phyloP scores from a whole-genome alignment of 441 rosid species.

The Brassica hybrid region DNA sequence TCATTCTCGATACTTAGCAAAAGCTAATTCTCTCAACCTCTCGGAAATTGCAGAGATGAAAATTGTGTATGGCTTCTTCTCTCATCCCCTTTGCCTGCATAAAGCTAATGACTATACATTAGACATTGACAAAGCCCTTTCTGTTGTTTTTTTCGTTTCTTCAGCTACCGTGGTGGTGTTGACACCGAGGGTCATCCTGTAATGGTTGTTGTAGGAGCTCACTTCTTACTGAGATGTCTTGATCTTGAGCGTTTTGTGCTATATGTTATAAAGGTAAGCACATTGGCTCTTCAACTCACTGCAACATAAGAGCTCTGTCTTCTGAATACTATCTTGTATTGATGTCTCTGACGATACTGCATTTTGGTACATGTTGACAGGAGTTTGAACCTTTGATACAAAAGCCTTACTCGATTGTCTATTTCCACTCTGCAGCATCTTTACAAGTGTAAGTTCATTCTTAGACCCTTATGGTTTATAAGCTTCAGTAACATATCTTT shows the following conservation, averaged over 20 bases:
- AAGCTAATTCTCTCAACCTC: slow-evolving; percentile 93
- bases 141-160: slow-evolving; percentile 40
- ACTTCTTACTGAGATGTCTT: slow-evolving; percentile 94
- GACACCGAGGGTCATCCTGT: slow-evolving; percentile 98
- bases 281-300: not conserved
- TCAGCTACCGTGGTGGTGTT: slow-evolving; percentile 98
- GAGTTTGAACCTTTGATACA: slow-evolving; percentile 96
- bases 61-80: slow-evolving; percentile 66
- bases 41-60: slow-evolving; percentile 99
- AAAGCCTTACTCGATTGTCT: slow-evolving; percentile 92
- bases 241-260: slow-evolving; percentile 92
- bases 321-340: slow-evolving; percentile 1
- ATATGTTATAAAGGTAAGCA: slow-evolving; percentile 77
- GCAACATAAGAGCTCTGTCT: slow-evolving; percentile 1
- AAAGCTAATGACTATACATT: slow-evolving; percentile 7
- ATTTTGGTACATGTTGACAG: slow-evolving; percentile 53
- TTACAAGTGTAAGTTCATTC: slow-evolving; percentile 84
- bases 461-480: not conserved
- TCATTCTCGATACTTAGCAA: slow-evolving; percentile 93
- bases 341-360: slow-evolving; percentile 31
- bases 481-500: slow-evolving; percentile 5
- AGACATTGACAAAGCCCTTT: slow-evolving; percentile 21
- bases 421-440: slow-evolving; percentile 97
- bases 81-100: slow-evolving; percentile 3
- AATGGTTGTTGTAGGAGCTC: slow-evolving; percentile 99